Conservation (phyloP, 2,329 filamentous ascomycete species). For the Hymenoscyphus fraxineus region DNA sequence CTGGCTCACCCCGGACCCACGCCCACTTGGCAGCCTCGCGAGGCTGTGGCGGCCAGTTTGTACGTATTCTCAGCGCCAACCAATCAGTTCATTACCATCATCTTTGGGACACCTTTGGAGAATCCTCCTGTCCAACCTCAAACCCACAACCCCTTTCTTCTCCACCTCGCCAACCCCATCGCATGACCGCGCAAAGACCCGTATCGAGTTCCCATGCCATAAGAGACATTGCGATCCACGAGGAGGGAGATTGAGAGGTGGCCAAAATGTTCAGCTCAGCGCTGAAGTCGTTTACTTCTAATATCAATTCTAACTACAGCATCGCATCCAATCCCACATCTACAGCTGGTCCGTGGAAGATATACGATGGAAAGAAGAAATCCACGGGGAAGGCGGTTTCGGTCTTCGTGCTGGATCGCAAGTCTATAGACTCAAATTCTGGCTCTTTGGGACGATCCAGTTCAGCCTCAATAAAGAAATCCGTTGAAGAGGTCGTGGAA, state of each 20-base stretch:
- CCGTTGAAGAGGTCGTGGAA: constrained; percentile 86
- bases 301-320: constrained; percentile 89
- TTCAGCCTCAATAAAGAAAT: constrained; percentile 69
- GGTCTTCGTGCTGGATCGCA: constrained; percentile 92
- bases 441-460: constrained; percentile 59
- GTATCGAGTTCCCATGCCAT: constrained; percentile 8
- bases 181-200: neutral
- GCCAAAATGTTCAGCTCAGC: constrained; percentile 83
- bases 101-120: neutral
- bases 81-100: constrained; percentile 5
- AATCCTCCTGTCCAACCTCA: neutral
- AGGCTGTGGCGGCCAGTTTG: neutral
- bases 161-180: neutral
- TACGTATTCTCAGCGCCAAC: neutral
- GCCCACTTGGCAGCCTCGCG: neutral
- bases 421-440: constrained; percentile 69
- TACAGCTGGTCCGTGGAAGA: constrained; percentile 89
- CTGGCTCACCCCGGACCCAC: neutral
- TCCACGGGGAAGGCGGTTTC: constrained; percentile 84
- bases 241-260: constrained; percentile 14
- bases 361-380: constrained; percentile 97
- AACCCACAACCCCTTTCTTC: neutral
- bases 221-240: constrained; percentile 1
- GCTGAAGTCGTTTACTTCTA: constrained; percentile 88
- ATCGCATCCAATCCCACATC: constrained; percentile 73